Conservation (phyloP, 495 filamentous ascomycete species). For the Tetracladium setigerum region DNA sequence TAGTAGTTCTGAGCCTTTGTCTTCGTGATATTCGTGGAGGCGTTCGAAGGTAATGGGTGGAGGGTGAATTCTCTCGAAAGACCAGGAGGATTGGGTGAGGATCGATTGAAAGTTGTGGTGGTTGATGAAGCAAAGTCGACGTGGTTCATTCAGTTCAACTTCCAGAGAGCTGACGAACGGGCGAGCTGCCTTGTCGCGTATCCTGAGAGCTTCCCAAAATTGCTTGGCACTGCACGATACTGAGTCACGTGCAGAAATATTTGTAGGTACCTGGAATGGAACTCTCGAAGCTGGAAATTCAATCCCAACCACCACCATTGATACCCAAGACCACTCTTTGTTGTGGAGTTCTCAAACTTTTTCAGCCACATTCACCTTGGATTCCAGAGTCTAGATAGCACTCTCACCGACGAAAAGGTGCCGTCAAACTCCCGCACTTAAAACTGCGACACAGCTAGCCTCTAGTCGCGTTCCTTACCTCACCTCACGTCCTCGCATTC, state of each 20-base stretch:
- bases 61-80: no score
- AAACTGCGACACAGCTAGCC: not conserved
- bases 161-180: not conserved
- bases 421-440: not conserved
- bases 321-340: no score
- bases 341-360: no score
- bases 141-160: not conserved
- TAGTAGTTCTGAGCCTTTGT: no score
- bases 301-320: no score
- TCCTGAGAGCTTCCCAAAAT: not conserved
- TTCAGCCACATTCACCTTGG: no score
- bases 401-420: no score
- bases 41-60: no score
- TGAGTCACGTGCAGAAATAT: not conserved
- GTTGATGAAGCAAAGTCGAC: not conserved
- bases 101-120: not conserved
- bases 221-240: not conserved
- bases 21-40: no score
- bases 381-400: no score
- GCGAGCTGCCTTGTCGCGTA: not conserved
- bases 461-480: not conserved
- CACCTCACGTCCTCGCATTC: slow-evolving; percentile 3
- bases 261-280: no score
- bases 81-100: slow-evolving; percentile 4
- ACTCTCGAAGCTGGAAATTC: no score